Evolutionary conservation across 306 rosid species (phyloP).

Genomic region (Calophaca sinica): DNA sequence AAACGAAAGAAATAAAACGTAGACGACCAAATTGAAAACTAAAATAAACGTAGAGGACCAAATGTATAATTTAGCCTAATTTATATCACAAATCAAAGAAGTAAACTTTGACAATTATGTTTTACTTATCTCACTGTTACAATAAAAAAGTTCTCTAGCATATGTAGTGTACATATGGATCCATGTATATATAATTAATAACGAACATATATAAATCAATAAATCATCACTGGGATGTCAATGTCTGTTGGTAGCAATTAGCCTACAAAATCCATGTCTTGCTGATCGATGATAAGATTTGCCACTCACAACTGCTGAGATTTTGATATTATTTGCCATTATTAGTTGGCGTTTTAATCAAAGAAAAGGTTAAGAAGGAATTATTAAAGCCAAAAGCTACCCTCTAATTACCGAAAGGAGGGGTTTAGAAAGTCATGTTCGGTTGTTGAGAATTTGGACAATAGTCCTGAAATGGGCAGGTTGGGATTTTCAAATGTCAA

Average conservation of each 20-base stretch:
- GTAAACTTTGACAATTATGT: conserved; percentile 12
- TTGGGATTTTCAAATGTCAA: conserved; percentile 54
- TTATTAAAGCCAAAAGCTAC: conserved; percentile 35
- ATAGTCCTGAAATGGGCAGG: conserved; percentile 37
- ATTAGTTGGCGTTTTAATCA: conserved; percentile 24
- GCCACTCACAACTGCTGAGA: conserved; percentile 51
- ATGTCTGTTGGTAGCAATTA: conserved; percentile 52
- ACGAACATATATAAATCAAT: too few species aligned
- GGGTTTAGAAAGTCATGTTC: conserved; percentile 43
- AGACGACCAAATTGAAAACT: too few species aligned
- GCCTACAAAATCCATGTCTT: conserved; percentile 46
- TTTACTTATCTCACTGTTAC: background rate
- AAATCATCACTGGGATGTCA: background rate
- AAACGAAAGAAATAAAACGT: too few species aligned
- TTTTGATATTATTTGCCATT: conserved; percentile 46
- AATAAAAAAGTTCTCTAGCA: too few species aligned
- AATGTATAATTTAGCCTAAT: too few species aligned
- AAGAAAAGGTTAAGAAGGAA: conserved; percentile 39
- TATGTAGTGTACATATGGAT: too few species aligned
- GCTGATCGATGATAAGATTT: conserved; percentile 57
- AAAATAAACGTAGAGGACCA: too few species aligned
- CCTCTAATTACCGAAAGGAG: conserved; percentile 11
- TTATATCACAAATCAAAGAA: conserved; percentile 3
- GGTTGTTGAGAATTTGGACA: conserved; percentile 45
- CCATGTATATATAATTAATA: too few species aligned